Evolutionary conservation across 176 grass and related monocot species (phyloP).

Genomic region (Oryza coarctata): DNA sequence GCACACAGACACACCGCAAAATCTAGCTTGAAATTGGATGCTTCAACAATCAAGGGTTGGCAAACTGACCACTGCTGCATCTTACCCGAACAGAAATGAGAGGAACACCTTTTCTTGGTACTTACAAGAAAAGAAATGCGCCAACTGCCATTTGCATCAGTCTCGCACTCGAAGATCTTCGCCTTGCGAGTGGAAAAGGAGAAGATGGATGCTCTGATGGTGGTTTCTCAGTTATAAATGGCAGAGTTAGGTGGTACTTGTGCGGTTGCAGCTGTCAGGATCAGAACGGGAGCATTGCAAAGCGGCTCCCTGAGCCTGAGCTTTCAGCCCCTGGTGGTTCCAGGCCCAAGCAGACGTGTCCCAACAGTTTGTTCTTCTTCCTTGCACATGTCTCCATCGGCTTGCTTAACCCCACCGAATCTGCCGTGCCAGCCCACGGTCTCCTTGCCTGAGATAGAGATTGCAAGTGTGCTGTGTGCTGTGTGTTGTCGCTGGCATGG

Average conservation of each 20-base stretch:
- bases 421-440: slow-evolving; percentile 24
- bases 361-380: slow-evolving; percentile 26
- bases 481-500: slow-evolving; percentile 47
- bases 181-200: background rate
- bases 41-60: background rate
- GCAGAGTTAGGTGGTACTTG: slow-evolving; percentile 24
- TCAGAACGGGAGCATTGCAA: slow-evolving; percentile 34
- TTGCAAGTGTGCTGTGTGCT: slow-evolving; percentile 14
- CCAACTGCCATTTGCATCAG: slow-evolving; percentile 29
- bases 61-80: slow-evolving; percentile 30
- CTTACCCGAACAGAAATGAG: slow-evolving; percentile 45
- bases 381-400: slow-evolving; percentile 32
- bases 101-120: background rate
- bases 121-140: slow-evolving; percentile 11
- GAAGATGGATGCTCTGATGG: background rate
- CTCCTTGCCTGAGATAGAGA: slow-evolving; percentile 7
- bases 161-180: background rate
- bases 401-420: slow-evolving; percentile 34
- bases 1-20: background rate
- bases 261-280: slow-evolving; percentile 35
- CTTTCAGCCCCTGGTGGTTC: slow-evolving; percentile 34
- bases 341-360: slow-evolving; percentile 32
- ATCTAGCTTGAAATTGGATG: slow-evolving; percentile 20
- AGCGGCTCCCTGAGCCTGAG: background rate
- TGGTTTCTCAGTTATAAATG: slow-evolving; percentile 35